Conservation (phyloP, 2,329 filamentous ascomycete species). For the Neonectria faginata region DNA sequence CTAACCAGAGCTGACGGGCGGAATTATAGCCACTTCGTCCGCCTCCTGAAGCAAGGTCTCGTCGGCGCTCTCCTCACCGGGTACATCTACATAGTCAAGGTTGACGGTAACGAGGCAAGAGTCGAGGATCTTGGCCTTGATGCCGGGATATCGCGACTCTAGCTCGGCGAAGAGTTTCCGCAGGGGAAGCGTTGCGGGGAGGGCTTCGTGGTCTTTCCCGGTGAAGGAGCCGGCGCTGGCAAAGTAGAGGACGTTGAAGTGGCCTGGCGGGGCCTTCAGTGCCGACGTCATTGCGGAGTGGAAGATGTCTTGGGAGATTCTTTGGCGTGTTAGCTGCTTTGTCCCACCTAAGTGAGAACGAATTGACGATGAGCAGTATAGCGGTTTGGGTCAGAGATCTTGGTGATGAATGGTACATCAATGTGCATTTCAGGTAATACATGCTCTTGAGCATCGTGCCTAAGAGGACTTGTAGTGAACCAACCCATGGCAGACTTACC, state of each 20-base stretch:
- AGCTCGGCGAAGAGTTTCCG: slow-evolving; percentile 73
- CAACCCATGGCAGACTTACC: slow-evolving; percentile 49
- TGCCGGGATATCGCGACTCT: slow-evolving; percentile 77
- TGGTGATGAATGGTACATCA: slow-evolving; percentile 75
- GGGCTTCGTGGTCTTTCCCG: slow-evolving; percentile 71
- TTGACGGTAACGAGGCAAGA: slow-evolving; percentile 85
- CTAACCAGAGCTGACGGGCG: slow-evolving; percentile 86
- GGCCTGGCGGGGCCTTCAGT: slow-evolving; percentile 66
- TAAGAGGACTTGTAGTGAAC: slow-evolving; percentile 33
- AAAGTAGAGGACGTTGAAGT: slow-evolving; percentile 87
- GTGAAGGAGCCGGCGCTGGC: slow-evolving; percentile 80
- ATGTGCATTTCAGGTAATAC: slow-evolving; percentile 69
- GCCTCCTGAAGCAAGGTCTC: slow-evolving; percentile 72
- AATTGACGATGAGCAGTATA: slow-evolving; percentile 22
- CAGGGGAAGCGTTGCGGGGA: slow-evolving; percentile 75
- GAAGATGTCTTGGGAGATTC: slow-evolving; percentile 19
- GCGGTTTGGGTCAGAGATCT: slow-evolving; percentile 72
- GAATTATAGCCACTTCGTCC: slow-evolving; percentile 89
- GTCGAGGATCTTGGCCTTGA: slow-evolving; percentile 74
- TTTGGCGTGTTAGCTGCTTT: slow-evolving; percentile 38
- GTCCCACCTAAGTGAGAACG: slow-evolving; percentile 15
- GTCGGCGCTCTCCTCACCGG: slow-evolving; percentile 55
- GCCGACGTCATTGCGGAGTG: slow-evolving; percentile 49
- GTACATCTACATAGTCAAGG: slow-evolving; percentile 81
- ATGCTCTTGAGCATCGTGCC: slow-evolving; percentile 68